Conservation (phyloP, 352 stramenopile genomes). For the Pythium vanterpoolii region DNA sequence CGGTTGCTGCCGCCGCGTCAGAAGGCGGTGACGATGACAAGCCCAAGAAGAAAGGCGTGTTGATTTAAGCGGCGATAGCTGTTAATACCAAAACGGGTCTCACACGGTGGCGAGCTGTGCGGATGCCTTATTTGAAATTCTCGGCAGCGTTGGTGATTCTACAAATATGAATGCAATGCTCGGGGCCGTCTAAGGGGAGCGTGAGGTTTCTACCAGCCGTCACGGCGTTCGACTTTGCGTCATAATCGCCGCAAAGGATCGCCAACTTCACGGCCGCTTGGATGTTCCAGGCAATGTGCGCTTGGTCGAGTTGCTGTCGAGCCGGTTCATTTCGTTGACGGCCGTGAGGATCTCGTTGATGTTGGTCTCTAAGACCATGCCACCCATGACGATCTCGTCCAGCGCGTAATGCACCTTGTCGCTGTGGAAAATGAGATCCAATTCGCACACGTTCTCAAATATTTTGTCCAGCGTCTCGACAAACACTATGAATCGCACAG, state of each 20-base stretch:
- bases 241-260: background rate
- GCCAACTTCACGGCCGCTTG: slow-evolving; percentile 38
- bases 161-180: slow-evolving; percentile 4
- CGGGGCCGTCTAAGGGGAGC: background rate
- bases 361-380: slow-evolving; percentile 99
- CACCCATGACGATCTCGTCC: slow-evolving; percentile 99
- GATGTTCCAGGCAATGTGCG: slow-evolving; percentile 67
- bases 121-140: no score
- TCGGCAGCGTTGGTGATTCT: background rate
- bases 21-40: slow-evolving; percentile 20
- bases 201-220: background rate
- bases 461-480: slow-evolving; percentile 97
- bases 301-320: slow-evolving; percentile 84
- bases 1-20: slow-evolving; percentile 1
- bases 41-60: slow-evolving; percentile 48
- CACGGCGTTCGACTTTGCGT: no score
- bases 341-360: slow-evolving; percentile 96
- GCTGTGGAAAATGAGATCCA: slow-evolving; percentile 99
- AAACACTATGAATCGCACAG: slow-evolving; percentile 73
- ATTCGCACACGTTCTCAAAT: slow-evolving; percentile 99
- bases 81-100: no score
- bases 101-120: no score
- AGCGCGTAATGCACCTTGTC: slow-evolving; percentile 97
- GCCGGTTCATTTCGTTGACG: slow-evolving; percentile 96
- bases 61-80: slow-evolving; percentile 45